Evolutionary conservation across 1,284 basidiomycete species (phyloP), one percentile per base, ranked within the genome.

Genomic region (Naganishia albida): DNA sequence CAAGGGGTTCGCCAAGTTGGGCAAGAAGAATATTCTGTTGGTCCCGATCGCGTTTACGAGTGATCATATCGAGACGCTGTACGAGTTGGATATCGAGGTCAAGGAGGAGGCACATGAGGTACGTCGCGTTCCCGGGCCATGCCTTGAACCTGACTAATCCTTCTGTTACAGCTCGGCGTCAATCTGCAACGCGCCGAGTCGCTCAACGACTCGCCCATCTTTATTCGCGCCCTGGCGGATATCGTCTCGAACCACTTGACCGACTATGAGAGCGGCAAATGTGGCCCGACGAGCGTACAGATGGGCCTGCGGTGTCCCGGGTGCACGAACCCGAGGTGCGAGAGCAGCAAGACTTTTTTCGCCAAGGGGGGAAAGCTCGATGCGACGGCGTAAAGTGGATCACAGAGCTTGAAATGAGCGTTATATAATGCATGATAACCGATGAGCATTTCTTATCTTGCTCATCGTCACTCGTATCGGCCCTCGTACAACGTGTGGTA

Each of bases 21-120:
- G 93, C 20, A 85, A 86, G 77, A 97, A 95, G 80, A 87, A 85
- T 70, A 87, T 87, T n/a, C 84, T 97, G 59, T 83, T 96, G 39
- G 87, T 99, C 1, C 96, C 96, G 1, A 93, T 99, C 69, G 95
- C 96, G 20, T 99, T 99, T 81, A 99, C 96, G 20, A 93, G 89
- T 76, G 96, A 99, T 80, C 96, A 99, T 79, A 98, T 99, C 75
- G 96, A 99, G 82, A 99, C 96, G 26, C 83, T 99, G 52, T 99
- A 90, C 77, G 96, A 99, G 81, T 84, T 99, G 54, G 96, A 99
- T 79, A 80, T 94, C 63, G 96, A 99, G 78, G 94, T 98, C 73
- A 85, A 85, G 67, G 88, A 89, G 80, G 95, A 99, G 78, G 95
- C 90, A 7, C 85, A 85, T 74, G 87, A 95, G 85, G 93, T 93